Conservation (phyloP, 83 land plant genomes). For the Picea abies region DNA sequence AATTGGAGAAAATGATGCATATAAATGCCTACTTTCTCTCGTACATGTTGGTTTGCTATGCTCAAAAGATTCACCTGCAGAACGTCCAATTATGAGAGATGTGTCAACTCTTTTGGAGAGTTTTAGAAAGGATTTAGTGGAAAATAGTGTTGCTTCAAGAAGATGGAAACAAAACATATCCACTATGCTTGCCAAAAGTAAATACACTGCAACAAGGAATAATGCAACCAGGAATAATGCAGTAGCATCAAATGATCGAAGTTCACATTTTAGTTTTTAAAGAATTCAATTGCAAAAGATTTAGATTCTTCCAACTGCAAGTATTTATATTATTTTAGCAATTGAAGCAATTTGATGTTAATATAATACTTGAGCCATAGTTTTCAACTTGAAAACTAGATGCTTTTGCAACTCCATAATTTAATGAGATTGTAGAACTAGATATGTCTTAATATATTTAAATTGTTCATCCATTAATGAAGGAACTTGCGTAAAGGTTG, state of each 20-base stretch:
- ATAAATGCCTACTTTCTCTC: neutral
- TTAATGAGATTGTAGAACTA: too few species aligned
- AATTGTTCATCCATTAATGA: too few species aligned
- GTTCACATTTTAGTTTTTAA: neutral
- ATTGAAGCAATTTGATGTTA: too few species aligned
- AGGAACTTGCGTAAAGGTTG: too few species aligned
- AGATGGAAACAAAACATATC: neutral
- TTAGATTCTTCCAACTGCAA: too few species aligned
- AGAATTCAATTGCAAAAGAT: too few species aligned
- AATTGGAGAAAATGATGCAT: neutral
- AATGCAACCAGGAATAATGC: too few species aligned
- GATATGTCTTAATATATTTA: too few species aligned
- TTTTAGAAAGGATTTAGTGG: neutral
- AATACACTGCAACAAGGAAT: neutral
- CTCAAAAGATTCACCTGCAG: neutral
- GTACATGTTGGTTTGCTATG: constrained; percentile 8
- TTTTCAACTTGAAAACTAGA: too few species aligned
- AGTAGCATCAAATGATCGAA: neutral
- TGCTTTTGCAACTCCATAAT: too few species aligned
- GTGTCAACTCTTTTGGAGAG: neutral
- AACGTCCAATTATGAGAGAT: constrained; percentile 8
- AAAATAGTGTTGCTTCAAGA: neutral
- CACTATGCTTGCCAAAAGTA: neutral
- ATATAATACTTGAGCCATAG: too few species aligned
- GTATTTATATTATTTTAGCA: too few species aligned